Conservation (phyloP, 805 yeast species). For the Lipomyces anomalus region DNA sequence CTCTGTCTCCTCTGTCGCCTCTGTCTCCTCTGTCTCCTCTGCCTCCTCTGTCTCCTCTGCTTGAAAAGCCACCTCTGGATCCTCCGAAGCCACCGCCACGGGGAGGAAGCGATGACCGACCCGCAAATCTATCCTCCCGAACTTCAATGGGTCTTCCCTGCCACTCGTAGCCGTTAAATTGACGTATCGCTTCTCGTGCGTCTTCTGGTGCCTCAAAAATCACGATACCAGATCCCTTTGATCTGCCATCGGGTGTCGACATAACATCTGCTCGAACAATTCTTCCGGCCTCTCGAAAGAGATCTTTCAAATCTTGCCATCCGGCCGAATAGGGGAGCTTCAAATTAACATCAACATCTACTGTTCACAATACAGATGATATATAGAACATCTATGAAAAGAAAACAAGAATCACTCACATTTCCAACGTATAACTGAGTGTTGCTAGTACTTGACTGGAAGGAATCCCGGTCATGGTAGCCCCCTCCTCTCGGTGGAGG, state of each 20-base stretch:
- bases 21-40: no score
- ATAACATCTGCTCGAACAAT: slow-evolving; percentile 80
- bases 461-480: no score
- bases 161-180: slow-evolving; percentile 60
- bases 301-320: slow-evolving; percentile 82
- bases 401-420: slow-evolving; percentile 10
- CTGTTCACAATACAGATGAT: slow-evolving; percentile 1
- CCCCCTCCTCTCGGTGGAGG: no score
- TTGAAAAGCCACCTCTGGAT: slow-evolving; percentile 1
- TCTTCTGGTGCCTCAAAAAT: slow-evolving; percentile 59
- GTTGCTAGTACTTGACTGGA: no score
- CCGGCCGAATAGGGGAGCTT: slow-evolving; percentile 75
- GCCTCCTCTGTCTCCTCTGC: slow-evolving; percentile 7
- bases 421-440: slow-evolving; percentile 25
- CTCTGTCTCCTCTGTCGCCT: no score
- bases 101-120: no score
- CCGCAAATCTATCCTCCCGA: slow-evolving; percentile 55
- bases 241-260: slow-evolving; percentile 60
- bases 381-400: background rate
- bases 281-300: slow-evolving; percentile 70
- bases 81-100: slow-evolving; percentile 6
- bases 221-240: slow-evolving; percentile 84
- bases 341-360: slow-evolving; percentile 43
- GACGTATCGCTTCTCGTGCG: slow-evolving; percentile 64
- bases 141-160: slow-evolving; percentile 78